Base-by-base conservation (phyloP, 2,329 filamentous ascomycete species). In the Amylocarpus encephaloides region DNA sequence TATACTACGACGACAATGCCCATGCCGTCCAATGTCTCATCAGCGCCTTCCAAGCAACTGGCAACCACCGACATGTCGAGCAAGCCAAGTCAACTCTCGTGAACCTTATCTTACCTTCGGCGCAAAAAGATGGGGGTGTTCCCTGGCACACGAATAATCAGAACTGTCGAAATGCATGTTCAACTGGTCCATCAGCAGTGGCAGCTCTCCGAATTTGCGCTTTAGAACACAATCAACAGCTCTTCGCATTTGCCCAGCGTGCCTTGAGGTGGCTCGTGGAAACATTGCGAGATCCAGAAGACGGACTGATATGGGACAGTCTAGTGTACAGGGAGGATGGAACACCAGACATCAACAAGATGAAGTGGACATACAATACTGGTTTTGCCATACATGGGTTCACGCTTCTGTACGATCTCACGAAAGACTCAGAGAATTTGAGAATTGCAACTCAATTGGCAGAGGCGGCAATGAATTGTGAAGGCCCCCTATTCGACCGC, bases 341-440 rank as follows among this genome's bases (percentile, higher is more conserved):
- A 9, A 46, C 46, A 2, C 42, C 15, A 5, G 51, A 56, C 10
- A 47, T 58, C 16, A 53, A 56, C 18, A 53, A 49, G 22, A 56
- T 47, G 50, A 59, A 56, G 43, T 59, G 57, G 57, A 55, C 51
- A 2, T 59, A 58, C 35, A 59, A 59, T 29, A 54, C 43, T 15
- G 57, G 55, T 7, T 58, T 59, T 10, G 55, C 50, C 3, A 56
- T 59, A 29, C 57, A 59, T 22, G 53, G 52, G 1, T 58, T 58
- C 32, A 45, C 46, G 1, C 43, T 59, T 10, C 47, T 56, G 2
- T 55, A 43, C 26, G 47, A 54, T 16, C 32, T 47, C 1, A 55
- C 53, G 2, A 33, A 45, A 3, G 39, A 51, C 5, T 41, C 16
- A 3, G 45, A 48, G 1, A 33, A 58, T 43, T 13, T 58, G n/a